Evolutionary conservation across 768 basidiomycete species (phyloP).

Genomic region (Suillus discolor): DNA sequence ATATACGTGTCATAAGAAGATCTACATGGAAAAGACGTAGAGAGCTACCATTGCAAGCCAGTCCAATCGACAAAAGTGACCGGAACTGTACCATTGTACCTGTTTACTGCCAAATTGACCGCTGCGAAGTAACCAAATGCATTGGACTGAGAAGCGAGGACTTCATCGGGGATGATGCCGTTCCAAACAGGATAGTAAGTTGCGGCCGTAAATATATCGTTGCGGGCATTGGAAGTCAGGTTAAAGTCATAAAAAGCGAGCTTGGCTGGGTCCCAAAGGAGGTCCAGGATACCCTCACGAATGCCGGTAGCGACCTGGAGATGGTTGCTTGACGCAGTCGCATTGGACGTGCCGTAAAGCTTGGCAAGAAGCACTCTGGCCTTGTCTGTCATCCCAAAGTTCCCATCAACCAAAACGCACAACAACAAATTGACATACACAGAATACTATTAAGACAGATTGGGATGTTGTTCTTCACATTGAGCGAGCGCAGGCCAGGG

Average conservation of each 20-base stretch:
- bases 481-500: slow-evolving; percentile 67
- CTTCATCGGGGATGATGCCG: slow-evolving; percentile 76
- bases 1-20: neutral
- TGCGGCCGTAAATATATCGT: slow-evolving; percentile 68
- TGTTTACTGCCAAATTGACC: slow-evolving; percentile 75
- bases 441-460: slow-evolving; percentile 86
- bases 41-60: slow-evolving; percentile 75
- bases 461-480: slow-evolving; percentile 69
- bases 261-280: slow-evolving; percentile 81
- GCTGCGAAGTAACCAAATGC: slow-evolving; percentile 76
- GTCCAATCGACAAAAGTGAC: slow-evolving; percentile 70
- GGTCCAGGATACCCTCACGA: slow-evolving; percentile 76
- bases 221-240: slow-evolving; percentile 64
- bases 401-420: slow-evolving; percentile 5
- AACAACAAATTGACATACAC: slow-evolving; percentile 48
- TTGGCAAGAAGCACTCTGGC: slow-evolving; percentile 60
- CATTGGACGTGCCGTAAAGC: slow-evolving; percentile 56
- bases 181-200: slow-evolving; percentile 88
- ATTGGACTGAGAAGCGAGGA: slow-evolving; percentile 55
- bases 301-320: slow-evolving; percentile 55
- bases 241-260: slow-evolving; percentile 95
- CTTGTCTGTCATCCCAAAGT: slow-evolving; percentile 49
- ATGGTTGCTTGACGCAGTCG: slow-evolving; percentile 50
- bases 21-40: neutral
- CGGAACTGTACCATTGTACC: slow-evolving; percentile 88